Evolutionary conservation across 139 green algal species (phyloP).

Genomic region (Chlamydomonas sp.): DNA sequence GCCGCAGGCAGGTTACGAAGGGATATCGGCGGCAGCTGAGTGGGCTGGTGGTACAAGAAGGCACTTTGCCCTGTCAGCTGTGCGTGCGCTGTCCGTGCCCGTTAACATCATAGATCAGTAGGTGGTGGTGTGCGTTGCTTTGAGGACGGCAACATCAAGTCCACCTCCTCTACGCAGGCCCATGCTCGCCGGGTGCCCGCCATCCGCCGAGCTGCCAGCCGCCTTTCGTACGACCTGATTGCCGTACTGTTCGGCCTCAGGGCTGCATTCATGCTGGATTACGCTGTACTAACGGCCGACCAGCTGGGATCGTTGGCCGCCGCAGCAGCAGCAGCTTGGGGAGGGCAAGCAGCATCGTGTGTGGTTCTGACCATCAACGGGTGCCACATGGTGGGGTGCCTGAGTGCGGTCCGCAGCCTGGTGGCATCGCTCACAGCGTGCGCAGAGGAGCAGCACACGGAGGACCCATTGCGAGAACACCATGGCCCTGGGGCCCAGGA

Average conservation of each 20-base stretch:
- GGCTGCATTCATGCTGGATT: slow-evolving; percentile 67
- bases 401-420: neutral
- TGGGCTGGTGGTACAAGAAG: too few relatives aligned
- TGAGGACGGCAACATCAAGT: neutral
- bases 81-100: neutral
- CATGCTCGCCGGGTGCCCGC: neutral
- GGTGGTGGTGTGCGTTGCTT: neutral
- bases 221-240: slow-evolving; percentile 57
- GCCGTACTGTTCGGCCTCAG: slow-evolving; percentile 60
- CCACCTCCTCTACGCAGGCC: neutral
- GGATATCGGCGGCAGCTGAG: too few relatives aligned
- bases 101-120: neutral
- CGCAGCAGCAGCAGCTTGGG: neutral
- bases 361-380: slow-evolving; percentile 43
- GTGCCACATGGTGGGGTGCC: slow-evolving; percentile 56
- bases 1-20: too few relatives aligned
- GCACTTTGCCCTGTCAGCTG: too few relatives aligned
- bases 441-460: neutral
- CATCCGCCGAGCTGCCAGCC: slow-evolving; percentile 6
- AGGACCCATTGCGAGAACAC: neutral
- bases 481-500: neutral
- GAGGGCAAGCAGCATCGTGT: neutral
- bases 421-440: neutral
- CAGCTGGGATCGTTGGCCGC: slow-evolving; percentile 19
- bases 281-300: slow-evolving; percentile 17